phyloP scores from a whole-genome alignment of 192 early-diverging fungal species.

The Spizellomyces sp. region DNA sequence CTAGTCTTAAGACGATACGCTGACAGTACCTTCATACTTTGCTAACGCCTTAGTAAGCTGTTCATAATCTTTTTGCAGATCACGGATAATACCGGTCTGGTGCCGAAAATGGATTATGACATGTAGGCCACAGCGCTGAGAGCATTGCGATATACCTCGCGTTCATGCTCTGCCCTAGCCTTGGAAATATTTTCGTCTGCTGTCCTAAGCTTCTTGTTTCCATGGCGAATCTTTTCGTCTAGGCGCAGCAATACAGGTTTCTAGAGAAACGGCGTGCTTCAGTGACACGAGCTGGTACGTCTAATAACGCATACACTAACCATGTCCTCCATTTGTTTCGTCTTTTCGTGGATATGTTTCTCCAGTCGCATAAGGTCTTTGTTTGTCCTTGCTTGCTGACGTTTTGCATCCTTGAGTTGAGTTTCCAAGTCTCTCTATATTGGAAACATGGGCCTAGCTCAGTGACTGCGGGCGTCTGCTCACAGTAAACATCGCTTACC shows the following conservation, averaged over 20 bases:
- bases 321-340: constrained; percentile 72
- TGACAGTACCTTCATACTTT: constrained; percentile 31
- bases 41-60: constrained; percentile 32
- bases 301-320: constrained; percentile 1
- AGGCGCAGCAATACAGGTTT: constrained; percentile 63
- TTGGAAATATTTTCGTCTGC: constrained; percentile 60
- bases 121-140: too few relatives aligned
- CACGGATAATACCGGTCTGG: constrained; percentile 29
- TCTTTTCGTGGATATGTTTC: constrained; percentile 70
- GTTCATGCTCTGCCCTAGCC: constrained; percentile 52
- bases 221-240: constrained; percentile 76
- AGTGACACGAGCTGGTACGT: too few relatives aligned
- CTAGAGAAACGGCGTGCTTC: constrained; percentile 25
- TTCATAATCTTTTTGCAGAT: constrained; percentile 50
- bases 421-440: constrained; percentile 32
- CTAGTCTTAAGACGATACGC: constrained; percentile 1
- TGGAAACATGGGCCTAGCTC: constrained; percentile 32
- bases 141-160: constrained; percentile 43
- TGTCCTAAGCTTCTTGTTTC: constrained; percentile 65
- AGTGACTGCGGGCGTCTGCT: background rate
- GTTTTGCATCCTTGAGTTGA: constrained; percentile 63
- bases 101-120: constrained; percentile 4
- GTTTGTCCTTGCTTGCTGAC: constrained; percentile 73
- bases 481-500: constrained; percentile 36
- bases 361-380: constrained; percentile 74